Evolutionary conservation across 148 eudicot species (phyloP).

Genomic region (Rhododendron molle): DNA sequence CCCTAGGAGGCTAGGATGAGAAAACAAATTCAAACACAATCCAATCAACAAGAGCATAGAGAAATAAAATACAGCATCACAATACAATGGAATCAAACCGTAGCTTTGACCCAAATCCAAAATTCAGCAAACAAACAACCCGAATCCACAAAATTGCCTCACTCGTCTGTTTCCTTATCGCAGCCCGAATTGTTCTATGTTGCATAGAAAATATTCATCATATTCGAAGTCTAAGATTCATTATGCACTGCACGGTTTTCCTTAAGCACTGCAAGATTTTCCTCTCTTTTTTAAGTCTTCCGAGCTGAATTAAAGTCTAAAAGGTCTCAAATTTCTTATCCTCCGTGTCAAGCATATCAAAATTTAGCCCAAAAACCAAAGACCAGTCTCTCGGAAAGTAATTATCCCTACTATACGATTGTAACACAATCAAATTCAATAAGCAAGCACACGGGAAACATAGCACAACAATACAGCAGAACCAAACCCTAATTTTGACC

Average conservation of each 20-base stretch:
- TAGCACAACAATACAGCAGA: not conserved
- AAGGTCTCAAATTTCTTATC: not conserved
- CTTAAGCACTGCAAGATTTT: not conserved
- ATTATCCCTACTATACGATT: not conserved
- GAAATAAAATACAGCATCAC: too few relatives aligned
- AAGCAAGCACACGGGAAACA: not conserved
- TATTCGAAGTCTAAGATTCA: not conserved
- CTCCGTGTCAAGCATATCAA: not conserved
- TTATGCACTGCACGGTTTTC: not conserved
- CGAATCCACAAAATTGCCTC: not conserved
- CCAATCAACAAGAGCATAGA: not conserved
- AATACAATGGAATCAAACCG: slow-evolving; percentile 7
- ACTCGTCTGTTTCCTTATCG: slow-evolving; percentile 44
- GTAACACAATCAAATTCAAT: not conserved
- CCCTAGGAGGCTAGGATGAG: not conserved
- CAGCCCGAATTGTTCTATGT: not conserved
- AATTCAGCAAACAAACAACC: not conserved
- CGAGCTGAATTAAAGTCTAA: not conserved
- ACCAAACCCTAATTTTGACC: not conserved
- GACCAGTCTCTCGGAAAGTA: not conserved
- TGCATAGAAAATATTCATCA: not conserved
- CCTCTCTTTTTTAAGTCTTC: not conserved
- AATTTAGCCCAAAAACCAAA: not conserved
- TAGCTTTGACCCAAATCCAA: not conserved
- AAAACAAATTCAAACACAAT: not conserved